Evolutionary conservation across 306 rosid genomes (phyloP), one percentile per base, ranked within the genome.

Genomic region (Prunus mume): DNA sequence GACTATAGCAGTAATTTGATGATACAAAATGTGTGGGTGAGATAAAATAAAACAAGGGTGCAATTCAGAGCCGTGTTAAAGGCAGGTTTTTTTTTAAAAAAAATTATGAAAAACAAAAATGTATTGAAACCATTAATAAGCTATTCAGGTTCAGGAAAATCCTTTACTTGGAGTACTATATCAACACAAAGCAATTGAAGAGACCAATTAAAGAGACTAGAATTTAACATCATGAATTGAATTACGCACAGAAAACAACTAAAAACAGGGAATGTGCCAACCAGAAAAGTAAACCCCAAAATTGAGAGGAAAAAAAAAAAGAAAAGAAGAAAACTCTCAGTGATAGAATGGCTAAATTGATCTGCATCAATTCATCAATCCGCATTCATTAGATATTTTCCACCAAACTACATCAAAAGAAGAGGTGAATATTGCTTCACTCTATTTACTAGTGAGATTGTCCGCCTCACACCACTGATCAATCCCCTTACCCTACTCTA

Each of bases 281-380:
- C 58, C 58, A 54, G 22, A 54, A 54, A 54, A 54, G 24, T 54
- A 54, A 54, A 54, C 11, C 58, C 99, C 11, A 54, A 54, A 54
- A 54, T 19, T 54, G 58, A 19, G 17, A 52, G 17, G 17, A 2
- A 18, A 19, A 54, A 52, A 24, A 4, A 18, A 7, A 52, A 54
- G 0, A 54, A 0, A 52, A 63, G 7, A 63, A 30, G 22, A 63
- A 63, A 9, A 18, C 20, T 52, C n/a, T 52, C 58, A 17, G 17
- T 18, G 20, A 52, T 2, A 52, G 24, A 52, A 19, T 25, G 65
- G 19, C 65, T 60, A 38, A 38, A 8, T 25, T 60, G 34, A 12
- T 60, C 65, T 60, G 19, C 11, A 28, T 28, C 30, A 30, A 62
- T 27, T 7, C 13, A 62, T 62, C 45, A 3, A 6, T 15, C 67